Evolutionary conservation across 192 early-diverging fungal genomes (phyloP), one percentile per base, ranked within the genome.

Genomic region (Backusella parvicylindrica): DNA sequence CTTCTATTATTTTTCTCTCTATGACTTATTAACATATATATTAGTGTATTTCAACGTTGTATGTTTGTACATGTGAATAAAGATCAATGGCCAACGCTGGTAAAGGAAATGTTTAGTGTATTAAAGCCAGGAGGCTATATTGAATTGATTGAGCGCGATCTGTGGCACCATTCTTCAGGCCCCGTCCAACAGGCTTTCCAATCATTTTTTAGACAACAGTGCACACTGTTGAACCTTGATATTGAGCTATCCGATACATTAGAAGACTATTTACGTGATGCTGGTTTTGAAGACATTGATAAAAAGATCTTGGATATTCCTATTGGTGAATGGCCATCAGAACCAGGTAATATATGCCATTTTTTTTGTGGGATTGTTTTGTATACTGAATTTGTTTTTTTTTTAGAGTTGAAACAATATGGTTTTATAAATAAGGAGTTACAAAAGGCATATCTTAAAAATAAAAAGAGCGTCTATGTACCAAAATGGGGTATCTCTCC

Each of bases 61-160:
- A 75, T 82, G 75, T 71, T 70, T 3, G 36, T 60, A 26, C 28
- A 36, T 16, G 73, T 79, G 26, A 64, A 72, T 26, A 70, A 68
- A 21, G 77, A 82, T 21, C 76, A 76, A 49, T 79, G 78, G 78
- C 31, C 49, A 21, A 21, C 26, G n/a, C 13, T 79, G 5, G 21
- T 79, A 16, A 65, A 38, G 15, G 81, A 82, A 64, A 76, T 75
- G 68, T 41, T 67, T 16, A 64, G 81, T 16, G 71, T 78, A 28
- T 69, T 82, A 31, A 82, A 82, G 65, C 81, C 81, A 7, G 74
- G 74, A 23, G 81, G 81, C n/a, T 76, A 70, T 35, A 75, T 82
- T 31, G 81, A 82, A 56, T 43, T 75, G 49, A 60, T 82, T 26
- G 81, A 82, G 21, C 32, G 71, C 36, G 81, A 82, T 50, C 33